These are phyloP conservation scores for Henckelia pumila DNA, from an alignment of 257 asterid genomes.

Conservation along the genomic window DNA sequence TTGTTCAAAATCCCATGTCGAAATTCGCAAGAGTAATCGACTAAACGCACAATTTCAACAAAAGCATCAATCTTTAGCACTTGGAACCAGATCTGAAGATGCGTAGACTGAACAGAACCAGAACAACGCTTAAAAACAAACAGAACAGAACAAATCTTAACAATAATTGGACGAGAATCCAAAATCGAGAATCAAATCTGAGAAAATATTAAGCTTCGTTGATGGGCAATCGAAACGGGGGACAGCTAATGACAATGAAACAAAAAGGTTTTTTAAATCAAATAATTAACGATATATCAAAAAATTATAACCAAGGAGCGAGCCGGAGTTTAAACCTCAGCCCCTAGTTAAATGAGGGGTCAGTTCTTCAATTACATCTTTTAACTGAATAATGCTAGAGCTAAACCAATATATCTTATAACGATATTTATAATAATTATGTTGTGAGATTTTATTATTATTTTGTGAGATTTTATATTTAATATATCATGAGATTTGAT, in stretches of 20 bases:
- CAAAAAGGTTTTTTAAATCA: too few species aligned
- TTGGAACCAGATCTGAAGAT: constrained; percentile 52
- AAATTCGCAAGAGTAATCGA: constrained; percentile 15
- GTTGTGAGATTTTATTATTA: too few species aligned
- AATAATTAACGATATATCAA: too few species aligned
- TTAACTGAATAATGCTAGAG: too few species aligned
- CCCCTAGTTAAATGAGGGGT: too few species aligned
- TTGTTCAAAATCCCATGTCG: constrained; percentile 11
- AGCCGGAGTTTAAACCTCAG: too few species aligned
- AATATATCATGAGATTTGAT: too few species aligned
- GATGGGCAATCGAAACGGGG: neutral
- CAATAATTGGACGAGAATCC: constrained; percentile 16
- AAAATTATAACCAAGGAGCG: too few species aligned
- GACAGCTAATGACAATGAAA: neutral
- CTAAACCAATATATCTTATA: too few species aligned
- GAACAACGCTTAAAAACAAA: constrained; percentile 20
- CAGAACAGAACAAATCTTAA: constrained; percentile 17
- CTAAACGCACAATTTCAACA: neutral
- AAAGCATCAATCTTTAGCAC: constrained; percentile 36
- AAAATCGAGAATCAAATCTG: neutral
- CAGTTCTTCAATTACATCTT: too few species aligned
- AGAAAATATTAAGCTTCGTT: neutral
- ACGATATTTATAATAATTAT: too few species aligned
- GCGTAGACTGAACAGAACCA: constrained; percentile 36
- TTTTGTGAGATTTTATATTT: too few species aligned